Evolutionary conservation across 2,329 filamentous ascomycete genomes (phyloP).

Genomic region (Tolypocladium guangdongense): DNA sequence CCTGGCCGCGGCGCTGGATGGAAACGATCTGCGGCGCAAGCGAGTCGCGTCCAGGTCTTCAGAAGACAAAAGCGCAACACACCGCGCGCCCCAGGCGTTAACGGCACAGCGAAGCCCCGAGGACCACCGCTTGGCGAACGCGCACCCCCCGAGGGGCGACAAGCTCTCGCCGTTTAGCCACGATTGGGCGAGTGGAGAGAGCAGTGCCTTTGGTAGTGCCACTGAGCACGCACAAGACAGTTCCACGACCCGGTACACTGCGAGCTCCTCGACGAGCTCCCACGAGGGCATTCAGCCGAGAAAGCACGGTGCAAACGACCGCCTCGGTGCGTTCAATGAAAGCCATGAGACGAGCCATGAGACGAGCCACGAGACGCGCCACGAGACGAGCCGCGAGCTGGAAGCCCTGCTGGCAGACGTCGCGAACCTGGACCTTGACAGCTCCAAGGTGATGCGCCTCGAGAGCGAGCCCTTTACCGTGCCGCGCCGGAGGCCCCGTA

Average conservation of each 20-base stretch:
- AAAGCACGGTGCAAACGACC: slow-evolving; percentile 10
- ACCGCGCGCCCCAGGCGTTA: neutral
- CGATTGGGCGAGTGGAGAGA: slow-evolving; percentile 7
- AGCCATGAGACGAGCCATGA: slow-evolving; percentile 1
- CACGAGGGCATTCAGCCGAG: slow-evolving; percentile 14
- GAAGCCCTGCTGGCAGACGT: slow-evolving; percentile 20
- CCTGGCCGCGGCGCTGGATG: slow-evolving; percentile 51
- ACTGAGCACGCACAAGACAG: slow-evolving; percentile 4
- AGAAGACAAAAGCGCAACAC: slow-evolving; percentile 4
- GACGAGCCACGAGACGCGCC: neutral
- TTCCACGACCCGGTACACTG: slow-evolving; percentile 10
- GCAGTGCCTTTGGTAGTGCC: slow-evolving; percentile 1
- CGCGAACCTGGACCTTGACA: slow-evolving; percentile 28
- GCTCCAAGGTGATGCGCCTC: slow-evolving; percentile 31
- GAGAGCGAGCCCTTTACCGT: slow-evolving; percentile 38
- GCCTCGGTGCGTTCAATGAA: slow-evolving; percentile 19
- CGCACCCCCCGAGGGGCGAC: neutral
- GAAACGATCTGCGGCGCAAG: slow-evolving; percentile 15
- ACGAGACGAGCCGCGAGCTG: slow-evolving; percentile 4
- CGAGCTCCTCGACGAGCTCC: slow-evolving; percentile 17
- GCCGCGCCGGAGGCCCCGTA: slow-evolving; percentile 40
- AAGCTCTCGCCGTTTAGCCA: slow-evolving; percentile 2
- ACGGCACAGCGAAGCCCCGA: slow-evolving; percentile 4
- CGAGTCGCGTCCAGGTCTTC: slow-evolving; percentile 3
- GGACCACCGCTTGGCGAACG: slow-evolving; percentile 1